Evolutionary conservation across 768 basidiomycete genomes (phyloP), one percentile per base, ranked within the genome.

Genomic region (Kwoniella sp.): DNA sequence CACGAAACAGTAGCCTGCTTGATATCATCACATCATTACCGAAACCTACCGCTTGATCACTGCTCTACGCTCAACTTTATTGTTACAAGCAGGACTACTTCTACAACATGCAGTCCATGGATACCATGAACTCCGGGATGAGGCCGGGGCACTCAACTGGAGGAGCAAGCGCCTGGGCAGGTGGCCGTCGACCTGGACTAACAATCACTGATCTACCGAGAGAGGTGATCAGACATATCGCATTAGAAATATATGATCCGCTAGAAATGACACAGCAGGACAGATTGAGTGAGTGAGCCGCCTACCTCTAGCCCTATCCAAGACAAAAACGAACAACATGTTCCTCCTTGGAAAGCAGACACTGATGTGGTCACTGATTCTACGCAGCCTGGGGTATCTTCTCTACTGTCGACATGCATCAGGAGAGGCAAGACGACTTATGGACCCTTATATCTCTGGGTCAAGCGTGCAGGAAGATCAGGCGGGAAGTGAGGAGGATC

Each of bases 371-470:
- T 38, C 4, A 23, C 63, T 50, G 22, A 61, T 59, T 37, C 25
- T 13, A 28, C 65, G 5, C 61, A 74, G 75, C 78, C 63, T 79
- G 78, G 78, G 74, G 76, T 15, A 77, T 79, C 45, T 79, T 79
- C 72, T 77, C 76, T 12, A 79, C 78, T 1, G 75, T 79, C 26
- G 78, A 79, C 58, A 77, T 77, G 76, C 71, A 77, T 54, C 67
- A 68, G 22, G 67, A 71, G 22, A 58, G 78, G 23, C 74, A 76
- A 58, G 67, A 65, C 23, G 71, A 71, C 26, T 69, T 79, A 3
- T 63, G 55, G 13, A 64, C 69, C 22, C 53, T 79, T 26, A 67
- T 79, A 12, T 58, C 61, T 1, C 69, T 79, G 15, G 76, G 73
- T 9, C 57, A 41, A 52, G 67, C 68, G 0, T 77, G 71, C 53